Percentiles rank a stretch among this genome's conserved stretches.
Conservation (phyloP, 495 filamentous ascomycete species). For the Talaromyces proteolyticus region DNA sequence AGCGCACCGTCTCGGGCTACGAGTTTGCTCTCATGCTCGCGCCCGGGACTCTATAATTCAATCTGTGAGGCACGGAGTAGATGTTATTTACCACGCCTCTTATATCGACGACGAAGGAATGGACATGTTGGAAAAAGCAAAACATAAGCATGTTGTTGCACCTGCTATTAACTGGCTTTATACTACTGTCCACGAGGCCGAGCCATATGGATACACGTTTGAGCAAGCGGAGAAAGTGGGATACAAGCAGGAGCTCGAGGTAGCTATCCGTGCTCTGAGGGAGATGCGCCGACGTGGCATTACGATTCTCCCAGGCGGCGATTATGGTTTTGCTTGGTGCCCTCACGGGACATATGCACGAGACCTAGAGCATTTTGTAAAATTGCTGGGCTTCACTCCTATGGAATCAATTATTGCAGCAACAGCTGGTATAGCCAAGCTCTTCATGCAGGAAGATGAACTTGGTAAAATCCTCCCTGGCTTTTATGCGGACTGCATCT, state of each 20-base stretch:
- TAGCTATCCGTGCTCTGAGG: conserved; percentile 28
- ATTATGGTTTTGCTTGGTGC: conserved; percentile 50
- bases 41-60: conserved; percentile 41
- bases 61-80: conserved; percentile 39
- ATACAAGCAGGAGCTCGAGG: conserved; percentile 37
- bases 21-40: conserved; percentile 46
- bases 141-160: conserved; percentile 36
- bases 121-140: conserved; percentile 41
- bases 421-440: conserved; percentile 38
- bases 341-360: conserved; percentile 46
- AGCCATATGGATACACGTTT: conserved; percentile 36
- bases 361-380: conserved; percentile 44
- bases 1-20: conserved; percentile 33
- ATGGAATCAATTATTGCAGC: conserved; percentile 43
- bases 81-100: conserved; percentile 48
- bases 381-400: conserved; percentile 44
- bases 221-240: conserved; percentile 39
- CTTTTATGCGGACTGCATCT: conserved; percentile 40
- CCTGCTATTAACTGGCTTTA: conserved; percentile 43
- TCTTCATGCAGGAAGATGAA: conserved; percentile 44
- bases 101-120: conserved; percentile 43
- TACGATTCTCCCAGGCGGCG: conserved; percentile 40
- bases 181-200: conserved; percentile 35
- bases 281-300: conserved; percentile 47
- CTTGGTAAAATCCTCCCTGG: conserved; percentile 42